These are phyloP conservation scores for Metroxylon sagu DNA, from an alignment of 176 grass and related monocot genomes.

Conservation along the genomic window DNA sequence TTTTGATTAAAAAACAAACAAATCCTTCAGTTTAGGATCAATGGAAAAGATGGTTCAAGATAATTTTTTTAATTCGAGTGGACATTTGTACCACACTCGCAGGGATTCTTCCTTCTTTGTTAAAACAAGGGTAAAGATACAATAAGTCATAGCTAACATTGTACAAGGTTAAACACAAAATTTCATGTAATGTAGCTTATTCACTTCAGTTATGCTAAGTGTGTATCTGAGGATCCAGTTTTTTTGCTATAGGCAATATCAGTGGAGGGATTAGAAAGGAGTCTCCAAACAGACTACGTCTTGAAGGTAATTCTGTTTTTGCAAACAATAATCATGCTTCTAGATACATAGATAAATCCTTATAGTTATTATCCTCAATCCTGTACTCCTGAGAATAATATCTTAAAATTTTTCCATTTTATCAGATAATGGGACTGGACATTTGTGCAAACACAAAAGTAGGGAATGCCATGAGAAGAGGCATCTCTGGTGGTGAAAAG, in stretches of 20 bases:
- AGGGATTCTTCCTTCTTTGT: too few relatives aligned
- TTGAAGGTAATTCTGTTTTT: conserved; percentile 51
- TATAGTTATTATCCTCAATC: background rate
- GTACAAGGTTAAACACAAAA: background rate
- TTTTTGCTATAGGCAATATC: conserved; percentile 48
- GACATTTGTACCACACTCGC: too few relatives aligned
- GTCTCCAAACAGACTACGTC: conserved; percentile 79
- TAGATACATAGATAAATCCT: background rate
- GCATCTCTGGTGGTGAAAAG: conserved; percentile 91
- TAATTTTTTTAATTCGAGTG: too few relatives aligned
- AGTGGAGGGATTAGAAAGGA: conserved; percentile 62
- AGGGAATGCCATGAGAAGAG: conserved; percentile 80
- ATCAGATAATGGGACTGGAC: conserved; percentile 88
- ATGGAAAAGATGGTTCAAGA: too few relatives aligned
- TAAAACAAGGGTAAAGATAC: background rate
- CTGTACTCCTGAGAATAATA: background rate
- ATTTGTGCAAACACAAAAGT: conserved; percentile 60
- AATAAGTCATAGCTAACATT: background rate
- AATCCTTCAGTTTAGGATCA: too few relatives aligned
- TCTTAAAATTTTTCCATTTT: background rate
- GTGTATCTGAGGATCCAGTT: background rate
- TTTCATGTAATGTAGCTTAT: background rate
- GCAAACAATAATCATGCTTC: background rate
- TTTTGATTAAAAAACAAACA: background rate
- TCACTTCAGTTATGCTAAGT: background rate